Evolutionary conservation across 2,329 filamentous ascomycete genomes (phyloP).

Genomic region (Aureobasidium sp.): DNA sequence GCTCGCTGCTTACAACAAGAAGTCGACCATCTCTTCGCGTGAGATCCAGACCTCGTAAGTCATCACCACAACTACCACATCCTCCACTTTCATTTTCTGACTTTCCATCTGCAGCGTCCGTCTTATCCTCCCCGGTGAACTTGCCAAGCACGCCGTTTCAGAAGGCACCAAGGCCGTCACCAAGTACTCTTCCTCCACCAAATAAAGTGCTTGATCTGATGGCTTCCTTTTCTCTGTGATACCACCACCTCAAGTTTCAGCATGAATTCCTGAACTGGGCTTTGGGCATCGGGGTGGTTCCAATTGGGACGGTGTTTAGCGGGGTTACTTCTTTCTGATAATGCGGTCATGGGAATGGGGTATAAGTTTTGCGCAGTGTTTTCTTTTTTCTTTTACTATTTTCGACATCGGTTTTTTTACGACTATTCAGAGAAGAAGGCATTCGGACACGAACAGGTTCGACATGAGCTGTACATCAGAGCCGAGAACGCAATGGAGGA

Average conservation of each 20-base stretch:
- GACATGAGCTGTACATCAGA: conserved; percentile 14
- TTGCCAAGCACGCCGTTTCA: conserved; percentile 98
- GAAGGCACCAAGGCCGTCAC: conserved; percentile 99
- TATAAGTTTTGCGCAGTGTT: conserved; percentile 24
- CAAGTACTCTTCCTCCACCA: conserved; percentile 99
- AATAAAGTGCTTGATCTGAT: conserved; percentile 56
- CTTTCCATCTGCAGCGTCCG: conserved; percentile 52
- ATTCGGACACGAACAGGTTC: neutral
- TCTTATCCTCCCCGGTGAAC: conserved; percentile 94
- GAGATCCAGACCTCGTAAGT: conserved; percentile 87
- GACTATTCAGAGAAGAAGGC: neutral
- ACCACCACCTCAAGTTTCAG: conserved; percentile 18
- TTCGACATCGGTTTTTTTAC: conserved; percentile 11
- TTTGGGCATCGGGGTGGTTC: conserved; percentile 18
- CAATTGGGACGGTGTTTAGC: conserved; percentile 28
- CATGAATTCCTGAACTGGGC: conserved; percentile 4
- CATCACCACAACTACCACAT: conserved; percentile 19
- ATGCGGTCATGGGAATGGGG: conserved; percentile 46
- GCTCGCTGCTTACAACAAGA: conserved; percentile 99
- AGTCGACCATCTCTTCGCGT: conserved; percentile 98
- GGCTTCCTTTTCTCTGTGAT: conserved; percentile 21
- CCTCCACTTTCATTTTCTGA: neutral
- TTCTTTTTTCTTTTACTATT: conserved; percentile 15
- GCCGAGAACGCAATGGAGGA: conserved; percentile 8
- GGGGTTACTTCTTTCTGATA: conserved; percentile 36